A percentile compares a stretch with the other conserved stretches of the same genome.
Evolutionary conservation across 305 asterid genomes (phyloP).

Genomic region (Fraxinus albicans): DNA sequence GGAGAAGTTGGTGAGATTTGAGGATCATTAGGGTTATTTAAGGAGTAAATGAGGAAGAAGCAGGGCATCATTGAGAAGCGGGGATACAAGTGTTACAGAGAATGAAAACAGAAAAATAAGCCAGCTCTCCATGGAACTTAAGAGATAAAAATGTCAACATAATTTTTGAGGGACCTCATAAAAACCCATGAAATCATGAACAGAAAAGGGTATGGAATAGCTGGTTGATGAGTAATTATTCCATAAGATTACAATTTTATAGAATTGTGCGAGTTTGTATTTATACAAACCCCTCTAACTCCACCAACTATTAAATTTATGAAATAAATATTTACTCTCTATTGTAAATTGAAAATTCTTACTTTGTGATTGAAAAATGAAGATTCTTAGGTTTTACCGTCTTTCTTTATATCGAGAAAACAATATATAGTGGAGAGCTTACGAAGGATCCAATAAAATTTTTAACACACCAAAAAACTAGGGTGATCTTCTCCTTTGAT

Average conservation of each 20-base stretch:
- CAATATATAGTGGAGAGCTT: background rate
- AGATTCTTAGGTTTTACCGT: background rate
- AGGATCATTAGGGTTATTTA: background rate
- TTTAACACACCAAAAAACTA: background rate
- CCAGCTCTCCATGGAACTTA: background rate
- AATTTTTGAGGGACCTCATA: background rate
- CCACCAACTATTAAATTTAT: background rate
- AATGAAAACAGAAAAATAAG: background rate
- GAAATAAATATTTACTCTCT: background rate
- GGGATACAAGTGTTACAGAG: background rate
- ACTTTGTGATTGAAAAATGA: background rate
- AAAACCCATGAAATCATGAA: background rate
- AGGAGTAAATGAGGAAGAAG: background rate
- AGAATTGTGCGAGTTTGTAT: background rate
- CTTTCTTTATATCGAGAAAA: background rate
- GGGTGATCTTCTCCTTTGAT: background rate
- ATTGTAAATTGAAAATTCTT: background rate
- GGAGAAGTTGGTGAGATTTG: slow-evolving; percentile 6
- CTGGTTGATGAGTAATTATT: background rate
- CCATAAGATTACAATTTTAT: background rate
- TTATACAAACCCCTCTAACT: background rate
- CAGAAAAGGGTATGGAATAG: background rate
- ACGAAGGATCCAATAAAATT: background rate
- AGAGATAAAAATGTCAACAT: background rate
- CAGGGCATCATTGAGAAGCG: background rate